A percentile compares a stretch with the other conserved stretches of the same genome.
These are phyloP conservation scores for Dissophora globulifera DNA, from an alignment of 192 early-diverging fungal species.

Conservation along the genomic window DNA sequence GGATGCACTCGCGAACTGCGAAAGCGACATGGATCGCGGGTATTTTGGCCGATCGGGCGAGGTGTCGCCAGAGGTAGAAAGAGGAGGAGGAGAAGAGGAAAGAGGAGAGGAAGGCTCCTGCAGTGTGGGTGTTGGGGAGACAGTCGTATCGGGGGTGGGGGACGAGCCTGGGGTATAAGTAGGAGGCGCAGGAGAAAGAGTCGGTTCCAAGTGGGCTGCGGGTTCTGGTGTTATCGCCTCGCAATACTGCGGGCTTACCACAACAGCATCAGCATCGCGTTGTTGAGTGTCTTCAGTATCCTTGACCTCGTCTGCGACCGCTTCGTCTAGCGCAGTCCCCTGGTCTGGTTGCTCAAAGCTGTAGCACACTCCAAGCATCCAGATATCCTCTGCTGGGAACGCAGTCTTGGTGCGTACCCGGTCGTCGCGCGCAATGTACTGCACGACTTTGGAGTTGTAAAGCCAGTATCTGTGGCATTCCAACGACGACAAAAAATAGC, in stretches of 20 bases:
- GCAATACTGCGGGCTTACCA: too few relatives aligned
- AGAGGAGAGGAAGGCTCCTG: too few relatives aligned
- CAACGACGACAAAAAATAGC: too few relatives aligned
- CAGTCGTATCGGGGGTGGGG: too few relatives aligned
- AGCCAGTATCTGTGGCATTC: constrained; percentile 58
- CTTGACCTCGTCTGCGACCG: not conserved
- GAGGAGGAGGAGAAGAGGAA: too few relatives aligned
- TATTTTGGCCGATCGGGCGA: not conserved
- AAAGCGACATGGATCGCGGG: constrained; percentile 8
- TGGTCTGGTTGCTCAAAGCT: constrained; percentile 14
- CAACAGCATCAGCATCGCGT: too few relatives aligned
- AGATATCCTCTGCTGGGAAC: constrained; percentile 47
- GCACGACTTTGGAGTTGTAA: constrained; percentile 54
- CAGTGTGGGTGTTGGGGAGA: too few relatives aligned
- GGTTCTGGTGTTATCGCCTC: too few relatives aligned
- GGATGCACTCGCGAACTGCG: not conserved
- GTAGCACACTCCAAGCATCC: constrained; percentile 55
- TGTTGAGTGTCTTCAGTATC: not conserved
- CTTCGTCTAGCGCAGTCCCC: too few relatives aligned
- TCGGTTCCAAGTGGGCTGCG: too few relatives aligned
- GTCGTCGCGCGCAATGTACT: constrained; percentile 54
- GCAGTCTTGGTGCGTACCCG: constrained; percentile 39
- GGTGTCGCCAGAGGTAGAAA: not conserved
- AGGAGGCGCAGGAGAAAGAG: too few relatives aligned
- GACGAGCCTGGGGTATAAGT: too few relatives aligned